A percentile compares a stretch with the other conserved stretches of the same genome.
These are phyloP conservation scores for Saccharomyces jurei DNA, from an alignment of 805 yeast species.

Conservation along the genomic window DNA sequence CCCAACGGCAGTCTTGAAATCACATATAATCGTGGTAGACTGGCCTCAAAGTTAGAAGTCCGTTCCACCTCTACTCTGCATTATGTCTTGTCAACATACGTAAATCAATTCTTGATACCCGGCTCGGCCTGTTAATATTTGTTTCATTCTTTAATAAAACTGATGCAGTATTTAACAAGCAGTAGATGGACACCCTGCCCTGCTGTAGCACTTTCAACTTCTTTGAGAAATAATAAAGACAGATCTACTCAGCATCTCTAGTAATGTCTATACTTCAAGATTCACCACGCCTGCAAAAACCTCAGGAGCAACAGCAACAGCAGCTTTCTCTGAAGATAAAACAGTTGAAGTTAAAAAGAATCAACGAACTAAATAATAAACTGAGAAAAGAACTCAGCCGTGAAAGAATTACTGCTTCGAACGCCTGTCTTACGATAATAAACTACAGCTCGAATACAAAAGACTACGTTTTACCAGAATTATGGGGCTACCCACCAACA, in stretches of 20 bases:
- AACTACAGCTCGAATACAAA: slow-evolving; percentile 30
- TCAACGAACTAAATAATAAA: slow-evolving; percentile 47
- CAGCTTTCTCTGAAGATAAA: slow-evolving; percentile 38
- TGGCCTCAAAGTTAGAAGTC: neutral
- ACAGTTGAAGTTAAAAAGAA: slow-evolving; percentile 50
- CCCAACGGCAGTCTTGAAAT: no score
- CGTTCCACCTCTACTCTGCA: no score
- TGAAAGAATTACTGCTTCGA: slow-evolving; percentile 57
- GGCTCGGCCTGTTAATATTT: neutral
- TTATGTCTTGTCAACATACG: neutral
- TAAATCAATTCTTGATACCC: neutral
- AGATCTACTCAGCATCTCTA: neutral
- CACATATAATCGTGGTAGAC: neutral
- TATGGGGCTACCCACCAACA: slow-evolving; percentile 34
- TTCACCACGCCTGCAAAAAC: neutral
- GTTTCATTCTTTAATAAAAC: neutral
- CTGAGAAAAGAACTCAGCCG: slow-evolving; percentile 43
- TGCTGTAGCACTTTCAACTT: neutral
- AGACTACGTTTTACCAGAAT: slow-evolving; percentile 34
- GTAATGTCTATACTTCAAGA: neutral
- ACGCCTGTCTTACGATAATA: slow-evolving; percentile 44
- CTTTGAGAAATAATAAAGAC: neutral
- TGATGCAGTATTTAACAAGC: neutral
- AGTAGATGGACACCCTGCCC: neutral
- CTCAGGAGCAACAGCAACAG: slow-evolving; percentile 8